A percentile compares a stretch with the other conserved stretches of the same genome.
phyloP scores from a whole-genome alignment of 1,284 basidiomycete genomes.

The Pseudozyma thailandica region DNA sequence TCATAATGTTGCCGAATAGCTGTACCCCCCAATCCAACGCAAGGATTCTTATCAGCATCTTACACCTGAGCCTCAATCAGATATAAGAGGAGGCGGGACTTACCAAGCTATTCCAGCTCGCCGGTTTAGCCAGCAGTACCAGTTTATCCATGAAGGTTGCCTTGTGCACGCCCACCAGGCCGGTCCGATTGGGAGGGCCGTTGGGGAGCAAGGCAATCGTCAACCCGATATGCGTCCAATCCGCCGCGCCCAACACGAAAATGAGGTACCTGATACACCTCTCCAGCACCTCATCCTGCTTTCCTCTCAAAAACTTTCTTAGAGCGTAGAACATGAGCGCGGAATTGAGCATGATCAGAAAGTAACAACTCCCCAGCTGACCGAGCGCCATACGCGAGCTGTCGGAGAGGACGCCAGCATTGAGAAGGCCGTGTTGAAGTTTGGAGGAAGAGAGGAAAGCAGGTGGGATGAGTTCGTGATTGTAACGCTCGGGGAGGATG shows the following conservation, averaged over 20 bases:
- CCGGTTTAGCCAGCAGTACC: constrained; percentile 19
- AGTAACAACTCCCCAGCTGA: constrained; percentile 58
- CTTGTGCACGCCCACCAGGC: constrained; percentile 6
- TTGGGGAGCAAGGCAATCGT: constrained; percentile 57
- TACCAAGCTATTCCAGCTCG: constrained; percentile 52
- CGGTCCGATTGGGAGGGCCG: constrained; percentile 19
- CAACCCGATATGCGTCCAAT: constrained; percentile 60
- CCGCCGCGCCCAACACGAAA: constrained; percentile 53
- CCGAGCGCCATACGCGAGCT: constrained; percentile 49
- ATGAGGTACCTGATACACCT: constrained; percentile 46
- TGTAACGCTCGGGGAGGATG: constrained; percentile 50
- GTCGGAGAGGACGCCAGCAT: constrained; percentile 26
- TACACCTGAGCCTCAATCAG: no score
- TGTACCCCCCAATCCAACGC: background rate
- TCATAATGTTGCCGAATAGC: constrained; percentile 62
- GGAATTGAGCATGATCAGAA: constrained; percentile 59
- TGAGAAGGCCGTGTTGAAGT: constrained; percentile 21
- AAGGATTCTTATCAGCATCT: background rate
- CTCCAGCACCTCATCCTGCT: constrained; percentile 27
- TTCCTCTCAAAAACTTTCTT: constrained; percentile 23
- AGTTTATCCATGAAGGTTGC: constrained; percentile 21
- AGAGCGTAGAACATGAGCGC: constrained; percentile 51
- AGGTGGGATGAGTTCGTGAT: constrained; percentile 50
- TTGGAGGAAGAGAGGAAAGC: constrained; percentile 33
- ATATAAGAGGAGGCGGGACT: background rate